Conservation (phyloP, 345 rosid genomes). For the Ceriops zippeliana region DNA sequence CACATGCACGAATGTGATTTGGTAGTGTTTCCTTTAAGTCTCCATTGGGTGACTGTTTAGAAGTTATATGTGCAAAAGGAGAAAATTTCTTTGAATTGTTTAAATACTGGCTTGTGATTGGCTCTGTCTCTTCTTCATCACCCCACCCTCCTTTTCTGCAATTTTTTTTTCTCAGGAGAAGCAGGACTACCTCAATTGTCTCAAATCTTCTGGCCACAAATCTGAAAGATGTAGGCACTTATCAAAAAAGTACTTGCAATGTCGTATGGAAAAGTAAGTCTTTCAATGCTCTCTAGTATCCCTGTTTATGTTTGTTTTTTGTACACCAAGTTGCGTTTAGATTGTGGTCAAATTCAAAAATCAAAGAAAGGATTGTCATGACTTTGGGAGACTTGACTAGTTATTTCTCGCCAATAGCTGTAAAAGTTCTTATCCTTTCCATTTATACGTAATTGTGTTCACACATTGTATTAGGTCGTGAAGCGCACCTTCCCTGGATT, state of each 20-base stretch:
- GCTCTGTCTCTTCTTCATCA: neutral
- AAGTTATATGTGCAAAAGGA: neutral
- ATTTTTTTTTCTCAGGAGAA: constrained; percentile 56
- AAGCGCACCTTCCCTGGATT: too few relatives aligned
- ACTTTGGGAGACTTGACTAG: neutral
- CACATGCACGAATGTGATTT: constrained; percentile 78
- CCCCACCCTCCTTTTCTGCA: neutral
- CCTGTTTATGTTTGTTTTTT: neutral
- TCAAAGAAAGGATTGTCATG: neutral
- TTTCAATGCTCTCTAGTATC: neutral
- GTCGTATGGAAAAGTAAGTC: constrained; percentile 92
- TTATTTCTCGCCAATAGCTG: too few relatives aligned
- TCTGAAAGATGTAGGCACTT: constrained; percentile 73
- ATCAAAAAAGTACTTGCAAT: constrained; percentile 74
- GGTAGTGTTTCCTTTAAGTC: constrained; percentile 33
- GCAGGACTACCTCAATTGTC: constrained; percentile 83
- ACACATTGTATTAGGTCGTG: too few relatives aligned
- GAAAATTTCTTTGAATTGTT: neutral
- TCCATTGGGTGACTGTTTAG: neutral
- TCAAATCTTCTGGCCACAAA: constrained; percentile 66
- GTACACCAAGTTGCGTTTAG: neutral
- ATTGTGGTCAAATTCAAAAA: neutral
- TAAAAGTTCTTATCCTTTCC: too few relatives aligned
- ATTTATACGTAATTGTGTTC: too few relatives aligned
- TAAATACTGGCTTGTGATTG: neutral